Evolutionary conservation across 371 early-diverging fungal species (phyloP).

Genomic region (Paraphysoderma sedebokerense): DNA sequence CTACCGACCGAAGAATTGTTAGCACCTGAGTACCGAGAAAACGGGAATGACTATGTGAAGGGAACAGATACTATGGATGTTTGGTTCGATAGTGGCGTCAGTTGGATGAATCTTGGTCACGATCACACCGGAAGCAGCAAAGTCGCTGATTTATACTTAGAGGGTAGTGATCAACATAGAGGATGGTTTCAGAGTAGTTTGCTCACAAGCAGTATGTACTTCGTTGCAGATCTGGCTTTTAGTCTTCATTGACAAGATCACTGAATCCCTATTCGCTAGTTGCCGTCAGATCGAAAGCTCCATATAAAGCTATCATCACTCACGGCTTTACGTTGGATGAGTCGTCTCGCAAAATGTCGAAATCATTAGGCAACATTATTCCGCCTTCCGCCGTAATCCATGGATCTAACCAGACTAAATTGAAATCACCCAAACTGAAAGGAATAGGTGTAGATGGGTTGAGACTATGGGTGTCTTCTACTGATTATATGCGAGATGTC

Average conservation of each 20-base stretch:
- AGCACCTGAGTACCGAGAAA: slow-evolving; percentile 38
- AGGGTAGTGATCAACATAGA: slow-evolving; percentile 90
- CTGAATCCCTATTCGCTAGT: slow-evolving; percentile 13
- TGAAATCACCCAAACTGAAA: slow-evolving; percentile 57
- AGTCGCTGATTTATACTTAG: slow-evolving; percentile 75
- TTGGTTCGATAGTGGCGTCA: slow-evolving; percentile 87
- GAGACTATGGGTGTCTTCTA: slow-evolving; percentile 66
- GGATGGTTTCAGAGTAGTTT: slow-evolving; percentile 96
- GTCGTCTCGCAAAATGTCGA: slow-evolving; percentile 83
- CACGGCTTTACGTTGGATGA: slow-evolving; percentile 89
- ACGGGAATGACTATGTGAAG: slow-evolving; percentile 16
- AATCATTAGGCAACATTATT: slow-evolving; percentile 80
- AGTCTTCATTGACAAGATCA: not conserved
- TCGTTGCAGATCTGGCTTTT: not conserved
- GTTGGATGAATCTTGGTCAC: slow-evolving; percentile 49
- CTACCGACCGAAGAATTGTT: slow-evolving; percentile 47
- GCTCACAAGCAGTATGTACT: slow-evolving; percentile 44
- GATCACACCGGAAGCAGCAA: too few species aligned
- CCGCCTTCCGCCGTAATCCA: slow-evolving; percentile 48
- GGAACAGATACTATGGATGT: slow-evolving; percentile 86
- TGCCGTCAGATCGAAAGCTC: slow-evolving; percentile 54
- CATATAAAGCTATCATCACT: slow-evolving; percentile 68
- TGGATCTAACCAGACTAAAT: slow-evolving; percentile 50
- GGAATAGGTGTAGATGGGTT: slow-evolving; percentile 74
- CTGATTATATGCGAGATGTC: slow-evolving; percentile 66